Evolutionary conservation across 164 flowering plant species (phyloP).

Genomic region (Magnolia kwangsiensis): DNA sequence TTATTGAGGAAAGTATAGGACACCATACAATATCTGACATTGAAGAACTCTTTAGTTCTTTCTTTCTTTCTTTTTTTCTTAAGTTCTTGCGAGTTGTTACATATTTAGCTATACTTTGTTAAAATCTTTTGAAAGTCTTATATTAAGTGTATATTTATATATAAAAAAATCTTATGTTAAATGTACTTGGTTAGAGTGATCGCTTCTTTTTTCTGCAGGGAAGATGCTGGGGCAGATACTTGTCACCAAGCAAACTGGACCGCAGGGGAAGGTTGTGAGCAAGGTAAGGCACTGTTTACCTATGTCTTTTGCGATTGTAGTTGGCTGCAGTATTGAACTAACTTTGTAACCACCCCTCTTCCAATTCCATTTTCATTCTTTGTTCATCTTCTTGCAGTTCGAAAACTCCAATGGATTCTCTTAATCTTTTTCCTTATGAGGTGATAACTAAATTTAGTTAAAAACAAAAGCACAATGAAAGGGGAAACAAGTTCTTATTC

Average conservation of each 20-base stretch:
- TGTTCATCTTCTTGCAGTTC: not conserved
- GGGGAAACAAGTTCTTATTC: not conserved
- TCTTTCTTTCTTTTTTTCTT: no score
- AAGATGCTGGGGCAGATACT: slow-evolving; percentile 99
- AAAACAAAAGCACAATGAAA: not conserved
- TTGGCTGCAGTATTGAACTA: not conserved
- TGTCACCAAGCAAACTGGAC: slow-evolving; percentile 96
- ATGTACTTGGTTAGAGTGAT: no score
- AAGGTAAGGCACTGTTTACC: slow-evolving; percentile 47
- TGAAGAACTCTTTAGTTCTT: not conserved
- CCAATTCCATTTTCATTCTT: not conserved
- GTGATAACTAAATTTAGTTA: not conserved
- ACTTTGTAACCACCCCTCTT: not conserved
- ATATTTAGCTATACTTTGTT: not conserved
- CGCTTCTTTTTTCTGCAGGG: slow-evolving; percentile 40
- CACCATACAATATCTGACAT: not conserved
- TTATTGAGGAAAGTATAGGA: not conserved
- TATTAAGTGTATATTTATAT: no score
- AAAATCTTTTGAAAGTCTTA: no score
- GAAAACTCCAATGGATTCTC: not conserved
- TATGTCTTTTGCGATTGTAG: not conserved
- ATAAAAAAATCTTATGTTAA: no score
- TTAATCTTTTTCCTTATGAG: no score
- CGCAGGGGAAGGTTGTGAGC: slow-evolving; percentile 93
- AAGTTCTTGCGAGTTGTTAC: not conserved